Conservation (phyloP, 768 basidiomycete species). For the Mycena amicta region DNA sequence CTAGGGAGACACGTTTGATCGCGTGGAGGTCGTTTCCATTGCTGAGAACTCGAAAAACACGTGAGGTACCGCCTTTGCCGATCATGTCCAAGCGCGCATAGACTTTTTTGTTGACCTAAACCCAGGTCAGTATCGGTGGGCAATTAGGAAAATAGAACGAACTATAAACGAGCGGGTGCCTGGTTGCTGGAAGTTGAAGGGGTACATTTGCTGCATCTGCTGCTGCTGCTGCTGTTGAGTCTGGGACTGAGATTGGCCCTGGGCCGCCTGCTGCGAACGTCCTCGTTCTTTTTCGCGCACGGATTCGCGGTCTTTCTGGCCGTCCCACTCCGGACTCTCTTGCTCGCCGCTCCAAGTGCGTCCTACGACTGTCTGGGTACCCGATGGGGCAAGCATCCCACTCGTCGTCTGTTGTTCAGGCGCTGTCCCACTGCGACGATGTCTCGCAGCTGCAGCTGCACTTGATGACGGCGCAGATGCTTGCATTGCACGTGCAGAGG, state of each 20-base stretch:
- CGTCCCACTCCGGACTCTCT: conserved; percentile 39
- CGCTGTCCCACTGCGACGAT: conserved; percentile 70
- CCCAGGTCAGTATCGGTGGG: not conserved
- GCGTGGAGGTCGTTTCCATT: conserved; percentile 78
- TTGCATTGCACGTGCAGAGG: conserved; percentile 29
- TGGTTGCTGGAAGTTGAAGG: conserved; percentile 37
- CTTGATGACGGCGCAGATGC: conserved; percentile 19
- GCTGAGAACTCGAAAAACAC: conserved; percentile 89
- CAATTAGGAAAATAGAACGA: not conserved
- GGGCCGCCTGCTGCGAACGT: conserved; percentile 10
- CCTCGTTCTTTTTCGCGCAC: conserved; percentile 30
- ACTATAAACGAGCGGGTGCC: conserved; percentile 36
- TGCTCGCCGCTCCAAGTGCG: conserved; percentile 52
- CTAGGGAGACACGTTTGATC: conserved; percentile 89
- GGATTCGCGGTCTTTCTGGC: conserved; percentile 38
- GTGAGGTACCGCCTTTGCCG: conserved; percentile 94
- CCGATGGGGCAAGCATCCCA: conserved; percentile 32
- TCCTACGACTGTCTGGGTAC: conserved; percentile 26
- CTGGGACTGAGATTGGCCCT: conserved; percentile 16
- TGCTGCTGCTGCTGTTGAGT: conserved; percentile 33
- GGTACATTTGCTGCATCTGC: conserved; percentile 31
- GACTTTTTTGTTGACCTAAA: conserved; percentile 74
- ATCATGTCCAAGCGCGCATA: conserved; percentile 89
- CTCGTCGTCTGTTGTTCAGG: conserved; percentile 58
- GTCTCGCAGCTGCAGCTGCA: conserved; percentile 40